Evolutionary conservation across 169 alveolate genomes (phyloP).

Genomic region (Plasmodium blacklocki): DNA sequence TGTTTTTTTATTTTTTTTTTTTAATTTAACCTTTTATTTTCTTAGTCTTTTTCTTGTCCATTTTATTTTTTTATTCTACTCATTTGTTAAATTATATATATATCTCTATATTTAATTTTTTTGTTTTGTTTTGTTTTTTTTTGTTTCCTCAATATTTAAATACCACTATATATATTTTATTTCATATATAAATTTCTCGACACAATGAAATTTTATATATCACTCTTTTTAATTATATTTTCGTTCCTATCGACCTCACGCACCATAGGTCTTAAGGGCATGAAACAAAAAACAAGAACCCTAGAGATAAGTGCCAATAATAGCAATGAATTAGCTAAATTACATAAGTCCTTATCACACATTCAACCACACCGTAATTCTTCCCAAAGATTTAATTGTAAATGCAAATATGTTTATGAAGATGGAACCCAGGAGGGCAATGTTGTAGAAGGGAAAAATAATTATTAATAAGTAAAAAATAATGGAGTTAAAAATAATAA

Average conservation of each 20-base stretch:
- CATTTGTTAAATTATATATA: too few species aligned
- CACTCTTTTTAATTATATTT: conserved; percentile 34
- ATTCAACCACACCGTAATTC: conserved; percentile 1
- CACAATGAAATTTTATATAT: conserved; percentile 43
- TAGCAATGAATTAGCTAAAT: neutral
- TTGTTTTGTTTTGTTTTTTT: too few species aligned
- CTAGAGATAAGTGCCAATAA: conserved; percentile 5
- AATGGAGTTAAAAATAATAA: neutral
- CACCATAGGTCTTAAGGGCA: conserved; percentile 52
- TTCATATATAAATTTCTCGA: neutral
- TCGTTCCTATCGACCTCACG: conserved; percentile 10
- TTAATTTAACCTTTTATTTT: too few species aligned
- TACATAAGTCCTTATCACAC: conserved; percentile 5
- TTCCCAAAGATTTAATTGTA: conserved; percentile 21
- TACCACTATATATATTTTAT: too few species aligned
- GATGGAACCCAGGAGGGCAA: conserved; percentile 18
- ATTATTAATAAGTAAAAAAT: neutral
- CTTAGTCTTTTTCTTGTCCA: too few species aligned
- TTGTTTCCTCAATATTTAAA: too few species aligned
- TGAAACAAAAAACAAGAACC: conserved; percentile 10
- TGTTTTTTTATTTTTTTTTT: too few species aligned
- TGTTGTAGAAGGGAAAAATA: conserved; percentile 7
- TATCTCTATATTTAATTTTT: too few species aligned
- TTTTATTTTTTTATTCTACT: too few species aligned
- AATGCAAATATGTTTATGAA: conserved; percentile 10